phyloP scores from a whole-genome alignment of 2,329 filamentous ascomycete species.

The Claviceps africana region DNA sequence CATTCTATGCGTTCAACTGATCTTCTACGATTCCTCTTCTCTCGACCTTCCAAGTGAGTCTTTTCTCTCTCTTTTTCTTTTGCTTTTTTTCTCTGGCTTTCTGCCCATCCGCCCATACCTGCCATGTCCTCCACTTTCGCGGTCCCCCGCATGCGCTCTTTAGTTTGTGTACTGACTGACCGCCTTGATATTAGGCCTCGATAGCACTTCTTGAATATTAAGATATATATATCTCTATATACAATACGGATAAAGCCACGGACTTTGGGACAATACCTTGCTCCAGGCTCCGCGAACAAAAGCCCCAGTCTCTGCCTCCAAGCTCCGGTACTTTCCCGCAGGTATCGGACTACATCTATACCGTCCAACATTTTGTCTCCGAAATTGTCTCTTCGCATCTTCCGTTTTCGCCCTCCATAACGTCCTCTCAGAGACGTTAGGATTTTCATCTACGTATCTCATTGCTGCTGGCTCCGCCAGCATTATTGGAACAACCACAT shows the following conservation, averaged over 20 bases:
- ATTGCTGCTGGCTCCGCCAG: constrained; percentile 84
- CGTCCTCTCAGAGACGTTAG: constrained; percentile 56
- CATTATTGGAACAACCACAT: constrained; percentile 46
- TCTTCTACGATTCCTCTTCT: constrained; percentile 83
- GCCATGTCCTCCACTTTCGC: neutral
- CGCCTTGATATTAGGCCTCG: constrained; percentile 30
- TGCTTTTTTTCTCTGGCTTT: neutral
- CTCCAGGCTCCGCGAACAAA: neutral
- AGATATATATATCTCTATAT: neutral
- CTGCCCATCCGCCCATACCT: neutral
- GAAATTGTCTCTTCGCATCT: constrained; percentile 69
- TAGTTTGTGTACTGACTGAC: neutral
- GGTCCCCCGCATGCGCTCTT: neutral
- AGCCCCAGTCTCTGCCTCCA: constrained; percentile 28
- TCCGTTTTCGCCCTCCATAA: constrained; percentile 86
- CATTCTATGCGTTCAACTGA: constrained; percentile 81
- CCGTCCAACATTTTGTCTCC: constrained; percentile 77
- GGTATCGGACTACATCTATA: constrained; percentile 63
- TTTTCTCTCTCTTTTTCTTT: neutral
- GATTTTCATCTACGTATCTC: constrained; percentile 19
- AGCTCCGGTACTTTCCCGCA: constrained; percentile 69
- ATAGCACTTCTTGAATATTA: constrained; percentile 38
- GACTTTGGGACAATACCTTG: neutral
- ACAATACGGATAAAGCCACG: neutral
- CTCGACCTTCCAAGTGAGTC: constrained; percentile 72